phyloP scores from a whole-genome alignment of 352 stramenopile genomes.

The Phytophthora citrophthora region DNA sequence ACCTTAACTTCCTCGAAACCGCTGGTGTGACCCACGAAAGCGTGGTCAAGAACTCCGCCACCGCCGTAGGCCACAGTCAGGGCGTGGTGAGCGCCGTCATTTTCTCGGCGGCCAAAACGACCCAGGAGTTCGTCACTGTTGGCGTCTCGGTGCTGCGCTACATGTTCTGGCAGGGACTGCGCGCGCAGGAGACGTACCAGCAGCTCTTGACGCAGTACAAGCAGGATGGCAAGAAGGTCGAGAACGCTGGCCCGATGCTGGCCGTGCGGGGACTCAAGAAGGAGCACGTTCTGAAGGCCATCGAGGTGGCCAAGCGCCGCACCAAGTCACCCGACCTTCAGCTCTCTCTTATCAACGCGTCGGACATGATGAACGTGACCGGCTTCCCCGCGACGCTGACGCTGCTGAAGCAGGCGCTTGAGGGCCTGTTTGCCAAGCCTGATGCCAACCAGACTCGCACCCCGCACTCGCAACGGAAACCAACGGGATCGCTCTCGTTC shows the following conservation, averaged over 20 bases:
- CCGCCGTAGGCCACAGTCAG: slow-evolving; percentile 78
- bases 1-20: slow-evolving; percentile 69
- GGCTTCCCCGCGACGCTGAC: slow-evolving; percentile 63
- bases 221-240: slow-evolving; percentile 35
- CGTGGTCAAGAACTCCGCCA: slow-evolving; percentile 49
- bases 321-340: slow-evolving; percentile 62
- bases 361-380: slow-evolving; percentile 68
- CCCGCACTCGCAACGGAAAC: slow-evolving; percentile 84
- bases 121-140: slow-evolving; percentile 54
- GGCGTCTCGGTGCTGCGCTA: slow-evolving; percentile 65
- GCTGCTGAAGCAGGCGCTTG: slow-evolving; percentile 60
- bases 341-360: slow-evolving; percentile 77
- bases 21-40: slow-evolving; percentile 62
- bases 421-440: slow-evolving; percentile 50
- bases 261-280: slow-evolving; percentile 62
- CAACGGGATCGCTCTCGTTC: slow-evolving; percentile 57
- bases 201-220: slow-evolving; percentile 37
- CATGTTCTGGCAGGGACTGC: slow-evolving; percentile 87
- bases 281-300: slow-evolving; percentile 56
- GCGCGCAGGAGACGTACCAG: slow-evolving; percentile 61
- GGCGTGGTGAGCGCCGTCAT: slow-evolving; percentile 76
- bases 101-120: slow-evolving; percentile 62
- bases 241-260: slow-evolving; percentile 74
- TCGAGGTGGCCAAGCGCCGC: slow-evolving; percentile 54
- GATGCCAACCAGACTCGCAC: slow-evolving; percentile 77